Conservation (phyloP, 345 rosid genomes). For the Barbarea vulgaris region DNA sequence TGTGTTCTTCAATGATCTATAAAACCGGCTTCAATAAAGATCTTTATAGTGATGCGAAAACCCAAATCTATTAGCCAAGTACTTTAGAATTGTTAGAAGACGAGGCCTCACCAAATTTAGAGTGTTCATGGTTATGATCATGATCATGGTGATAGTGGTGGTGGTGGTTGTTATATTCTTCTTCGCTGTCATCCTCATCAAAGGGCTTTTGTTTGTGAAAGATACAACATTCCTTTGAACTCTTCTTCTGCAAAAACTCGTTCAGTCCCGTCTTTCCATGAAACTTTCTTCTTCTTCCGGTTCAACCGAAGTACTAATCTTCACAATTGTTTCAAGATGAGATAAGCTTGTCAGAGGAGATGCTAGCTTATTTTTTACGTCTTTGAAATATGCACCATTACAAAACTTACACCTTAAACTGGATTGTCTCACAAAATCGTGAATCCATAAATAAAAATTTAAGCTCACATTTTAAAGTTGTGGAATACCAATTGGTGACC, state of each 20-base stretch:
- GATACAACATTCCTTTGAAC: constrained; percentile 96
- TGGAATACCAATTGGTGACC: background rate
- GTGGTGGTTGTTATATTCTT: constrained; percentile 41
- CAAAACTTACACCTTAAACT: background rate
- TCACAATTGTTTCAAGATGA: background rate
- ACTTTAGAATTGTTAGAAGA: constrained; percentile 34
- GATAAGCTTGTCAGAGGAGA: background rate
- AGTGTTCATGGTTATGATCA: constrained; percentile 21
- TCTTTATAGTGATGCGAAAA: background rate
- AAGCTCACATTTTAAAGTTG: background rate
- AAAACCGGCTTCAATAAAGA: background rate
- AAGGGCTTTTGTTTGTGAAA: constrained; percentile 92
- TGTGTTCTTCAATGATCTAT: constrained; percentile 12
- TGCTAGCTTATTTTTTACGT: background rate
- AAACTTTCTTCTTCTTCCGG: constrained; percentile 79
- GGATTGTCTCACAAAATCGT: background rate
- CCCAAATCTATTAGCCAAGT: constrained; percentile 10
- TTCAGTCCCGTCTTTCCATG: constrained; percentile 95
- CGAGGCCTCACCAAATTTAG: constrained; percentile 26
- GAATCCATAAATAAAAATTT: too few relatives aligned
- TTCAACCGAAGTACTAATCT: constrained; percentile 68
- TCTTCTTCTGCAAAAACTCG: constrained; percentile 91
- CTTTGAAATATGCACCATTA: background rate
- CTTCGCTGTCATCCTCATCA: constrained; percentile 82
- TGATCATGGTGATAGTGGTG: background rate